A percentile compares a stretch with the other conserved stretches of the same genome.
These are phyloP conservation scores for Spirogloea muscicola DNA, from an alignment of 139 green algal species.

Conservation along the genomic window DNA sequence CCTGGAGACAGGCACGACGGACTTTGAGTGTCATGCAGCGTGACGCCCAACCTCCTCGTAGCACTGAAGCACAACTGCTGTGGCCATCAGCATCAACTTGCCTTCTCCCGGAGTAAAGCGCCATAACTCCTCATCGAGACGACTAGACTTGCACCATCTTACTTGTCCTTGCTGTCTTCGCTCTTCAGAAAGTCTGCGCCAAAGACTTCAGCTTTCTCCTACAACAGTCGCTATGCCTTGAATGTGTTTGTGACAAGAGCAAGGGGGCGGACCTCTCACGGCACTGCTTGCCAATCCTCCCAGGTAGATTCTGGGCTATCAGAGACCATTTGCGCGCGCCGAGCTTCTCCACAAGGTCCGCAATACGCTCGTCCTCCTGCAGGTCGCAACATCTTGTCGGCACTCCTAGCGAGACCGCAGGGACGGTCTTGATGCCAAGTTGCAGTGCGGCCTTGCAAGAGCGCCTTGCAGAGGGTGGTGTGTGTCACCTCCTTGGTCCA, in stretches of 20 bases:
- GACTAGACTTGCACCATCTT: too few species aligned
- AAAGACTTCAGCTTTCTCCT: not conserved
- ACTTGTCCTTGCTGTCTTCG: too few species aligned
- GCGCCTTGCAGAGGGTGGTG: not conserved
- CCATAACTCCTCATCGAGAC: too few species aligned
- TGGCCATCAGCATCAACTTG: too few species aligned
- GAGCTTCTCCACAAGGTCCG: conserved; percentile 53
- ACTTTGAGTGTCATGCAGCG: not conserved
- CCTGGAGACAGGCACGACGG: conserved; percentile 20
- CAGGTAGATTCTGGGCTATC: conserved; percentile 60
- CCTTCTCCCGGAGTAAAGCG: too few species aligned
- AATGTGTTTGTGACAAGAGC: too few species aligned
- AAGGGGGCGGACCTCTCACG: conserved; percentile 57
- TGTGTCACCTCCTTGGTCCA: conserved; percentile 63
- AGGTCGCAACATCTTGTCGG: not conserved
- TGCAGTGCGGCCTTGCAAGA: not conserved
- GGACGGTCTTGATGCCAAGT: not conserved
- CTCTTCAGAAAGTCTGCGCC: not conserved
- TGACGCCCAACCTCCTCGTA: not conserved
- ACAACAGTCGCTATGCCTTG: too few species aligned
- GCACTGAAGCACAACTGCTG: too few species aligned
- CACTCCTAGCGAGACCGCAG: not conserved
- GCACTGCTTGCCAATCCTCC: conserved; percentile 69
- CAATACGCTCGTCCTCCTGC: conserved; percentile 59
- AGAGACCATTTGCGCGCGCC: conserved; percentile 60